phyloP scores from a whole-genome alignment of 495 filamentous ascomycete genomes.

The Aspergillus biplanus region DNA sequence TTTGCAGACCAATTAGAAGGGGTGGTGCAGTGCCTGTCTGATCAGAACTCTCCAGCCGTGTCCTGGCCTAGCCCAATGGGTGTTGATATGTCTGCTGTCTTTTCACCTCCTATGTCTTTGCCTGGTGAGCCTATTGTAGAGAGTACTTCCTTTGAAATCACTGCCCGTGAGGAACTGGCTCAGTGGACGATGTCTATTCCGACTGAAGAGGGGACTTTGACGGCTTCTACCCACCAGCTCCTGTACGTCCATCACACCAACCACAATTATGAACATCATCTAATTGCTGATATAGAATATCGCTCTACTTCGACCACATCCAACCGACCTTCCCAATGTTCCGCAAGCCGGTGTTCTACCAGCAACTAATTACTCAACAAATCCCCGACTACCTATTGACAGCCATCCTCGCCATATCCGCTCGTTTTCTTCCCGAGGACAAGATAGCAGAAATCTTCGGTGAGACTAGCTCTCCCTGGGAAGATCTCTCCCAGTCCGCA shows the following conservation, averaged over 20 bases:
- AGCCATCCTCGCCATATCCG: conserved; percentile 10
- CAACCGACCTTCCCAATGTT: conserved; percentile 14
- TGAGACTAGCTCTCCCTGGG: conserved; percentile 2
- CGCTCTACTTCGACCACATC: conserved; percentile 16
- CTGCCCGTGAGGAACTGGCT: neutral
- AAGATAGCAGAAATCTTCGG: conserved; percentile 6
- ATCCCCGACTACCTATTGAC: conserved; percentile 8
- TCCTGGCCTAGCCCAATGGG: neutral
- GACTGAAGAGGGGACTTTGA: neutral
- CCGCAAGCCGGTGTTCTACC: conserved; percentile 11
- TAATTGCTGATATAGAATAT: conserved; percentile 4
- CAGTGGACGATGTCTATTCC: neutral
- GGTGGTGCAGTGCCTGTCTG: conserved; percentile 2
- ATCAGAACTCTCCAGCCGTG: neutral
- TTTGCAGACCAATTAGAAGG: conserved; percentile 8
- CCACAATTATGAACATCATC: neutral
- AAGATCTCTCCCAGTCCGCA: conserved; percentile 10
- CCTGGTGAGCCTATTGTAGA: too few relatives aligned
- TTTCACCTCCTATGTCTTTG: too few relatives aligned
- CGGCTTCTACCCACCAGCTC: neutral
- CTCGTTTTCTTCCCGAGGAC: conserved; percentile 4
- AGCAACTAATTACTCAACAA: conserved; percentile 6
- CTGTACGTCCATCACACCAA: neutral
- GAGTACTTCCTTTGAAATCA: neutral
- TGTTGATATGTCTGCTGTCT: too few relatives aligned